Conservation (phyloP, 352 stramenopile species). For the Phytopythium sindhum region DNA sequence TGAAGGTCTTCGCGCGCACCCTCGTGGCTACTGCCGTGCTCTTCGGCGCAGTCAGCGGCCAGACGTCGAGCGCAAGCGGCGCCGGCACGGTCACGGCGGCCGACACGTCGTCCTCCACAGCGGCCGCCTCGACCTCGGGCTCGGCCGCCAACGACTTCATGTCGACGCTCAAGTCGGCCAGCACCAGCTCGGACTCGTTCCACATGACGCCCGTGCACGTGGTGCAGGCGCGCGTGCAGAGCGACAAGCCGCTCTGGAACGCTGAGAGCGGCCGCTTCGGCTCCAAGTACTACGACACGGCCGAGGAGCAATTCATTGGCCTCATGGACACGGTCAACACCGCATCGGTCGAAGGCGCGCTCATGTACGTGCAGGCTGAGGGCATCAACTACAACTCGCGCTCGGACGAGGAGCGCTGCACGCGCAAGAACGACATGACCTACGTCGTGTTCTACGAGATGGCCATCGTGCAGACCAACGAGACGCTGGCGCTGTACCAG, state of each 20-base stretch:
- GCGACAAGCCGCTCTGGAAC: slow-evolving; percentile 60
- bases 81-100: slow-evolving; percentile 26
- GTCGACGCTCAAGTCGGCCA: slow-evolving; percentile 18
- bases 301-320: slow-evolving; percentile 48
- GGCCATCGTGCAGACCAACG: slow-evolving; percentile 72
- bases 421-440: slow-evolving; percentile 78
- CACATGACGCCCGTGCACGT: slow-evolving; percentile 73
- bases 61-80: slow-evolving; percentile 21
- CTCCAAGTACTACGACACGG: slow-evolving; percentile 49
- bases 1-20: slow-evolving; percentile 32
- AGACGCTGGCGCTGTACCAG: slow-evolving; percentile 65
- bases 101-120: slow-evolving; percentile 12
- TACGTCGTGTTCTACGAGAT: slow-evolving; percentile 86
- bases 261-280: slow-evolving; percentile 51
- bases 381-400: slow-evolving; percentile 79
- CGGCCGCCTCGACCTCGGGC: slow-evolving; percentile 14
- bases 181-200: slow-evolving; percentile 30
- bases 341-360: slow-evolving; percentile 70
- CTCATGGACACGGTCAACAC: slow-evolving; percentile 83
- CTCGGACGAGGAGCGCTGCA: slow-evolving; percentile 47
- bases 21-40: slow-evolving; percentile 20
- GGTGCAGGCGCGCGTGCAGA: slow-evolving; percentile 73
- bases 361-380: slow-evolving; percentile 88
- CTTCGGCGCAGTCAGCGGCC: slow-evolving; percentile 10
- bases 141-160: slow-evolving; percentile 36